A percentile compares a stretch with the other conserved stretches of the same genome.
phyloP scores from a whole-genome alignment of 345 rosid species.

The Eucalyptus pumila region DNA sequence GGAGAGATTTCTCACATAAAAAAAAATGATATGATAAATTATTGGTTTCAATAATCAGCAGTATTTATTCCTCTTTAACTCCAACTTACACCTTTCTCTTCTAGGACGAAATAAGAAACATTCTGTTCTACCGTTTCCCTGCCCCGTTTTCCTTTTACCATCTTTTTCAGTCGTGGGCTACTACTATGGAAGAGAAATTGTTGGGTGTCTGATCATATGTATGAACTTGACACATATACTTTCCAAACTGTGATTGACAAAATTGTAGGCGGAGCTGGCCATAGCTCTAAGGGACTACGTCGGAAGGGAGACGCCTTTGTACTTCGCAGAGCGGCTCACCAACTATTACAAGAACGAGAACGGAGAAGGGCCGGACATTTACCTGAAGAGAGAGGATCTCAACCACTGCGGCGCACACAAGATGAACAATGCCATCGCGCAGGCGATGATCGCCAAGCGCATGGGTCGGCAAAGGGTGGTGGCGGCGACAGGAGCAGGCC shows the following conservation, averaged over 20 bases:
- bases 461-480: slow-evolving; percentile 46
- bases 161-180: not conserved
- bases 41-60: no score
- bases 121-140: not conserved
- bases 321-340: slow-evolving; percentile 57
- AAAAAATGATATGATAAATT: not conserved
- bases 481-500: slow-evolving; percentile 83
- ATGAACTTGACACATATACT: not conserved
- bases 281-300: slow-evolving; percentile 60
- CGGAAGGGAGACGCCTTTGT: slow-evolving; percentile 77
- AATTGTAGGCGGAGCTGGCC: slow-evolving; percentile 44
- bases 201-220: not conserved
- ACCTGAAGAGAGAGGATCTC: slow-evolving; percentile 80
- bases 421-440: slow-evolving; percentile 81
- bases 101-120: not conserved
- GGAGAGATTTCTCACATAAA: not conserved
- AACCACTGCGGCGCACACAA: slow-evolving; percentile 74
- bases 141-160: not conserved
- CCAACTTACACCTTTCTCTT: not conserved
- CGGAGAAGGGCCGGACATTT: slow-evolving; percentile 63
- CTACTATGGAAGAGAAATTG: not conserved
- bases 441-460: slow-evolving; percentile 74
- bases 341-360: slow-evolving; percentile 44
- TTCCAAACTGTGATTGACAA: not conserved
- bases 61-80: not conserved